Evolutionary conservation across 148 eudicot species (phyloP).

Genomic region (Camellia japonica): DNA sequence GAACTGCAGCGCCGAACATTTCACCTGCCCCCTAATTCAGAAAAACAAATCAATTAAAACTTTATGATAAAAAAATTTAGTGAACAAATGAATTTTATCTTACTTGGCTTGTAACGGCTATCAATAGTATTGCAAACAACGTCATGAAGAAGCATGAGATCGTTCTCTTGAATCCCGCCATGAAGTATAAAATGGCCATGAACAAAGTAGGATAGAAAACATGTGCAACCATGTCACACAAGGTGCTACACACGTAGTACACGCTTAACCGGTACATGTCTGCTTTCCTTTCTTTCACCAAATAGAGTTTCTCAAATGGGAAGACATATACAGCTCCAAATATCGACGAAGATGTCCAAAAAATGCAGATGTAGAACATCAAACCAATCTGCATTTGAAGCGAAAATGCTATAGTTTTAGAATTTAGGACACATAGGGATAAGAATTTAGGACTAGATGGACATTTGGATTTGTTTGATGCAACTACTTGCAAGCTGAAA

Average conservation of each 20-base stretch:
- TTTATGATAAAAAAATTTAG: not conserved
- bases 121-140: constrained; percentile 50
- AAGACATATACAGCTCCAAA: constrained; percentile 98
- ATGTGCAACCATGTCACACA: constrained; percentile 95
- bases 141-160: constrained; percentile 68
- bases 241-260: constrained; percentile 84
- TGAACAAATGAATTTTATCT: constrained; percentile 12
- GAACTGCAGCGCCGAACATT: constrained; percentile 85
- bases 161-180: constrained; percentile 86
- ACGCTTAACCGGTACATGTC: constrained; percentile 98
- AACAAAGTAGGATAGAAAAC: constrained; percentile 72
- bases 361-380: constrained; percentile 96
- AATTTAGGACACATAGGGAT: not conserved
- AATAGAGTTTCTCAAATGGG: constrained; percentile 83
- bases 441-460: not conserved
- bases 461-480: not conserved
- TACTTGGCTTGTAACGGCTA: constrained; percentile 89
- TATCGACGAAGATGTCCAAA: constrained; percentile 94
- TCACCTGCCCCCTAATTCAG: constrained; percentile 90
- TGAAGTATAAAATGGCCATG: constrained; percentile 85
- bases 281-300: constrained; percentile 96
- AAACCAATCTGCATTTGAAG: constrained; percentile 65
- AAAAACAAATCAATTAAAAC: not conserved
- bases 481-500: too few relatives aligned
- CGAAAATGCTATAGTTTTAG: not conserved